These are phyloP conservation scores for Mollisiaceae sp. DNA, from an alignment of 2,329 filamentous ascomycete species.

Conservation along the genomic window DNA sequence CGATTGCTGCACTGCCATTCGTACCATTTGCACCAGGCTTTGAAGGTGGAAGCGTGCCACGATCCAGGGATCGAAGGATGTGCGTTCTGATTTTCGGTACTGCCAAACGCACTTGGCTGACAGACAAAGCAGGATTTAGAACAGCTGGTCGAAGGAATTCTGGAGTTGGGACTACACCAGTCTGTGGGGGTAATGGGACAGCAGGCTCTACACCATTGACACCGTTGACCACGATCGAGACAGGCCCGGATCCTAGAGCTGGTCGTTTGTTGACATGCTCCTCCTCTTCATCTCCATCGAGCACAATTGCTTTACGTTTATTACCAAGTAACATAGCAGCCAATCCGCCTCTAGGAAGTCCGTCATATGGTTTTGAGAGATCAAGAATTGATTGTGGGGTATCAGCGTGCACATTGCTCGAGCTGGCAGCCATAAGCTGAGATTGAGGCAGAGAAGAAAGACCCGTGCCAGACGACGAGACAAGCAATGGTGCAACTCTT, in stretches of 20 bases:
- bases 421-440: slow-evolving; percentile 79
- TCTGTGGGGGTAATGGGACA: slow-evolving; percentile 60
- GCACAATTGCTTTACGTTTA: slow-evolving; percentile 79
- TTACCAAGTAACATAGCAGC: slow-evolving; percentile 88
- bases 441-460: slow-evolving; percentile 89
- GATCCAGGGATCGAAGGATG: slow-evolving; percentile 81
- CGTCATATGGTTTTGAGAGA: slow-evolving; percentile 91
- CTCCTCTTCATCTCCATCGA: slow-evolving; percentile 77
- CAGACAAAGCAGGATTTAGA: slow-evolving; percentile 77
- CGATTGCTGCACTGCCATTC: slow-evolving; percentile 49
- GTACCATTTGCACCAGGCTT: slow-evolving; percentile 42
- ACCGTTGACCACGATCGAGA: slow-evolving; percentile 76
- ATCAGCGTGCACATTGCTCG: slow-evolving; percentile 69
- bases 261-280: slow-evolving; percentile 63
- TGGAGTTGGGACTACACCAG: slow-evolving; percentile 71
- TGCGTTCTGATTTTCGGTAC: slow-evolving; percentile 85
- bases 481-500: slow-evolving; percentile 86
- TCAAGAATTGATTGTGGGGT: slow-evolving; percentile 84
- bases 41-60: slow-evolving; percentile 54
- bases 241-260: slow-evolving; percentile 66
- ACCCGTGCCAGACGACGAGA: slow-evolving; percentile 86
- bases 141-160: slow-evolving; percentile 89
- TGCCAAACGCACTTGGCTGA: slow-evolving; percentile 84
- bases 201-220: slow-evolving; percentile 80
- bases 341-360: slow-evolving; percentile 87